These are phyloP conservation scores for Lipomyces mesembrius DNA, from an alignment of 805 yeast genomes.

Conservation along the genomic window DNA sequence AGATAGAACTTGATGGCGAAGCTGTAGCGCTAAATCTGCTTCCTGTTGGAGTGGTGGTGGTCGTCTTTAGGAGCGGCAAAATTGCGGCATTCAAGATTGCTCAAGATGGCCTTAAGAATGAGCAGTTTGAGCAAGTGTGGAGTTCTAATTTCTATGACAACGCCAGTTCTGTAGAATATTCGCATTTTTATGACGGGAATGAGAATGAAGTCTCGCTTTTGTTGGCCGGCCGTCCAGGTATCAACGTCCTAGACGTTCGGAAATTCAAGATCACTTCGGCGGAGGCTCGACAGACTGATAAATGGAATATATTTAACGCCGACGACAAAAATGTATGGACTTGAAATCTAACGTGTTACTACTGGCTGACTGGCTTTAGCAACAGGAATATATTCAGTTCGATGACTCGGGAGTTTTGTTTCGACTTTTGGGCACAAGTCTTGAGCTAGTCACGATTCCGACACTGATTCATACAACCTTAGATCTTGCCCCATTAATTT, in stretches of 20 bases:
- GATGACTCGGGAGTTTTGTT: conserved; percentile 30
- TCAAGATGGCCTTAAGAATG: conserved; percentile 7
- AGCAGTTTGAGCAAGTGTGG: conserved; percentile 13
- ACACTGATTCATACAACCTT: conserved; percentile 14
- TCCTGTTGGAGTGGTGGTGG: conserved; percentile 10
- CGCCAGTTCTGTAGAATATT: background rate
- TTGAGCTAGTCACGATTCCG: conserved; percentile 26
- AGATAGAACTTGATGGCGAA: conserved; percentile 12
- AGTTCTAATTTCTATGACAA: background rate
- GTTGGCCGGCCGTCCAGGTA: conserved; percentile 11
- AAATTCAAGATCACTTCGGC: conserved; percentile 5
- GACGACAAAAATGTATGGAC: conserved; percentile 16
- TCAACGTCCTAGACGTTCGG: conserved; percentile 20
- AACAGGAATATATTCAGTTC: conserved; percentile 25
- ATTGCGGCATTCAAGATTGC: conserved; percentile 18
- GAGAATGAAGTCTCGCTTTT: conserved; percentile 11
- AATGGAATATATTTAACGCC: conserved; percentile 14
- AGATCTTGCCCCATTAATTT: conserved; percentile 19
- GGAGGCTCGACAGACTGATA: conserved; percentile 4
- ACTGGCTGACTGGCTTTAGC: background rate
- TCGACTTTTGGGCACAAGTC: conserved; percentile 9
- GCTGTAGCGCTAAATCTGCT: conserved; percentile 14
- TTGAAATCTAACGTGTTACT: background rate
- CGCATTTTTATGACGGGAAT: background rate
- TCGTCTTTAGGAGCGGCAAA: conserved; percentile 21